These are phyloP conservation scores for Globisporangium orthogonon DNA, from an alignment of 352 stramenopile genomes.

Conservation along the genomic window DNA sequence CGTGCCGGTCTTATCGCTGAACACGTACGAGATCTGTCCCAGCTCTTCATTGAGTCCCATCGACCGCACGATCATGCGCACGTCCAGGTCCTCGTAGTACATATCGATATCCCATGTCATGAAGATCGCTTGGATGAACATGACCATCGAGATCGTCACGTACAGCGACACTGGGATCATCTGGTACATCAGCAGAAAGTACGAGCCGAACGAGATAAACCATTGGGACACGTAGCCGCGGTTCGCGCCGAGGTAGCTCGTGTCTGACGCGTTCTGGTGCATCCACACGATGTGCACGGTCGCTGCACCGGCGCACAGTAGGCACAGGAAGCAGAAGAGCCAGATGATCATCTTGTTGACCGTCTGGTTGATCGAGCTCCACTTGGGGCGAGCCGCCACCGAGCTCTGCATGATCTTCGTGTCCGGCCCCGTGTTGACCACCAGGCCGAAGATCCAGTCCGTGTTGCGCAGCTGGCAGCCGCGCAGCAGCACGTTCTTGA, in stretches of 20 bases:
- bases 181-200: constrained; percentile 94
- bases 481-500: constrained; percentile 64
- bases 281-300: constrained; percentile 30
- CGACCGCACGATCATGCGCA: constrained; percentile 84
- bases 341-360: constrained; percentile 75
- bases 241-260: constrained; percentile 46
- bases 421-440: constrained; percentile 83
- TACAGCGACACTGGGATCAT: constrained; percentile 97
- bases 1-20: constrained; percentile 99
- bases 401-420: constrained; percentile 90
- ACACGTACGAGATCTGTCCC: constrained; percentile 97
- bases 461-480: constrained; percentile 80
- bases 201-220: constrained; percentile 90
- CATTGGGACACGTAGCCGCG: constrained; percentile 59
- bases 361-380: constrained; percentile 73
- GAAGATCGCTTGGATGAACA: constrained; percentile 92
- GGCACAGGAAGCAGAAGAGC: constrained; percentile 70
- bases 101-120: constrained; percentile 93
- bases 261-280: constrained; percentile 35
- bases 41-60: constrained; percentile 94
- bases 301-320: constrained; percentile 52
- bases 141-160: constrained; percentile 95
- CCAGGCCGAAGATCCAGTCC: constrained; percentile 58
- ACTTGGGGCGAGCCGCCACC: constrained; percentile 71
- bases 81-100: constrained; percentile 85